phyloP scores from a whole-genome alignment of 2,329 filamentous ascomycete genomes.

The Microthyrium microscopicum region DNA sequence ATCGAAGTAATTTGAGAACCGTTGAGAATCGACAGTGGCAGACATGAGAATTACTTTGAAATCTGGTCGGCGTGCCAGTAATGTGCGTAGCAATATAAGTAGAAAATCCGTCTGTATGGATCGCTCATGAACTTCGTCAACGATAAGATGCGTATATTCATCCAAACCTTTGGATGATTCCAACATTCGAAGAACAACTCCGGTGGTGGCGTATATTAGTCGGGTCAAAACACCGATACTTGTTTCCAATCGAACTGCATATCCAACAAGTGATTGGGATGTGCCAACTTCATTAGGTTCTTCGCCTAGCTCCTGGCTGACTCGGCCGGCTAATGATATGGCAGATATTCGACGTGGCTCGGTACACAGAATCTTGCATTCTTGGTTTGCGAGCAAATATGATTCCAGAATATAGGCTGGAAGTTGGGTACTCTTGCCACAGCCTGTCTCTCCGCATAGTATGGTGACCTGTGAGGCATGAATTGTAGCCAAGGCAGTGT shows the following conservation, averaged over 20 bases:
- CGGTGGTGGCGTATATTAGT: constrained; percentile 71
- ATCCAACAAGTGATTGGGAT: constrained; percentile 69
- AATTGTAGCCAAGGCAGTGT: constrained; percentile 61
- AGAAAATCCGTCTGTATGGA: constrained; percentile 92
- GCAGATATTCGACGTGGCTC: constrained; percentile 92
- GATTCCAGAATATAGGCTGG: constrained; percentile 86
- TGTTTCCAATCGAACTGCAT: constrained; percentile 83
- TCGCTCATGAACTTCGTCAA: constrained; percentile 96
- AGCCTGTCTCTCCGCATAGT: constrained; percentile 91
- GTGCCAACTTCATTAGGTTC: constrained; percentile 68
- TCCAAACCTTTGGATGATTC: constrained; percentile 73
- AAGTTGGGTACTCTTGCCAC: constrained; percentile 95
- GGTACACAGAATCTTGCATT: constrained; percentile 88
- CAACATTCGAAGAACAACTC: constrained; percentile 96
- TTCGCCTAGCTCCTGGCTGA: constrained; percentile 90
- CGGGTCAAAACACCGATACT: constrained; percentile 69
- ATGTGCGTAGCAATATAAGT: constrained; percentile 73
- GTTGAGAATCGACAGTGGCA: constrained; percentile 82
- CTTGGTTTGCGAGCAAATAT: constrained; percentile 60
- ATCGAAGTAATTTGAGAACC: constrained; percentile 77
- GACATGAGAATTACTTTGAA: constrained; percentile 95
- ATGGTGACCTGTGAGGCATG: constrained; percentile 74
- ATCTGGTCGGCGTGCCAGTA: constrained; percentile 60
- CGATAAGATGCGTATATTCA: constrained; percentile 81
- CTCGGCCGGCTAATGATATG: constrained; percentile 79